Base-by-base conservation (phyloP, 148 eudicot genomes). In the Tetragonia tetragonoides region DNA sequence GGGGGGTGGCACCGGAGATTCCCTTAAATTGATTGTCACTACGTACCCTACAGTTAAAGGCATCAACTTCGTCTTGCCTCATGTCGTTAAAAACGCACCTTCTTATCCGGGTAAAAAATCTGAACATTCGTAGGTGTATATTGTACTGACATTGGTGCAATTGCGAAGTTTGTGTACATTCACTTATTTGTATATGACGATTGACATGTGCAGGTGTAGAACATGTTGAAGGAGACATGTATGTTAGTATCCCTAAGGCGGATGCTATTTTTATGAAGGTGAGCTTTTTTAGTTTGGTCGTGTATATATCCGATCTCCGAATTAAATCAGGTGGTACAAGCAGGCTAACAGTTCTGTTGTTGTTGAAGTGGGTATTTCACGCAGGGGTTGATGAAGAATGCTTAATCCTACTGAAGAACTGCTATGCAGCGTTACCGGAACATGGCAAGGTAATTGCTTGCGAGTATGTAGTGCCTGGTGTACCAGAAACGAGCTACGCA, bases 341-440 rank as follows among this genome's bases (percentile, higher is more conserved):
- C 34, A 28, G 34, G 34, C 34, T 28, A 28, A 28, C 1, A 28
- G 34, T 28, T 28, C 34, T 28, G 34, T 28, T 28, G n/a, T n/a
- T 5, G 10, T 63, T 16, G 20, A 20, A 87, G 86, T 84, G 81
- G 78, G 66, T 80, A n/a, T 77, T 79, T 21, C 89, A 84, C 73
- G 17, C 81, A 21, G 87, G 81, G 59, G 76, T 74, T 10, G 88
- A 88, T 56, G 86, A 86, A 56, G 68, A 86, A 49, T 82, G 91
- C 72, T 2, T 81, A 15, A 82, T 79, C 38, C 10, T 88, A 3
- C 18, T 88, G 57, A 88, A 82, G 78, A 88, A 88, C 53, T 86
- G 89, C 56, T 69, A 81, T 38, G 68, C 62, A 40, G 76, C 85
- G 12, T 73, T 87, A 7, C 85, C 85, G 6, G 82, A 82, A 14